These are phyloP conservation scores for Fusarium sublunatum DNA, from an alignment of 2,329 filamentous ascomycete genomes.

Conservation along the genomic window DNA sequence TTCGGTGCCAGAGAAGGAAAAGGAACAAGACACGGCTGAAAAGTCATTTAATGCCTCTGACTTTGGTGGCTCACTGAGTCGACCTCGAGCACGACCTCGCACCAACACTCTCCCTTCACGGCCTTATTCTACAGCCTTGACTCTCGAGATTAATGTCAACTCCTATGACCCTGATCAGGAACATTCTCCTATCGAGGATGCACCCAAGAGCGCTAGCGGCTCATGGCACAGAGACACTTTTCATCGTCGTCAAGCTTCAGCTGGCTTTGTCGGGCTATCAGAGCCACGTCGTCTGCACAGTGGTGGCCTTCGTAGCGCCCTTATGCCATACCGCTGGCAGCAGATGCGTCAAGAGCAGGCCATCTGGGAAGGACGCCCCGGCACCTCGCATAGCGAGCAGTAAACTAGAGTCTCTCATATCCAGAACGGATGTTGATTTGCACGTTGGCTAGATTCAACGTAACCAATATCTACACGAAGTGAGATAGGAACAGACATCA, in stretches of 20 bases:
- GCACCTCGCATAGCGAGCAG: constrained; percentile 44
- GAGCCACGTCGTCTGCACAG: constrained; percentile 43
- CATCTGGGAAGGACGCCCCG: constrained; percentile 39
- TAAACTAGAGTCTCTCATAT: constrained; percentile 8
- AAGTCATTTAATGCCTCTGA: constrained; percentile 29
- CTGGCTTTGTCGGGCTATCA: constrained; percentile 43
- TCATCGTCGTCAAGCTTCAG: constrained; percentile 43
- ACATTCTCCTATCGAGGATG: constrained; percentile 33
- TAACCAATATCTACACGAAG: constrained; percentile 1
- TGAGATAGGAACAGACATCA: constrained; percentile 5
- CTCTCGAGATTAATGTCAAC: constrained; percentile 39
- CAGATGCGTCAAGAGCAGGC: constrained; percentile 37
- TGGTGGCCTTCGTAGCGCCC: constrained; percentile 44
- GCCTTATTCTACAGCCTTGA: constrained; percentile 44
- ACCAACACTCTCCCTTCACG: constrained; percentile 41
- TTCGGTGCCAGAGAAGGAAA: constrained; percentile 27
- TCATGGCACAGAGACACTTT: constrained; percentile 13
- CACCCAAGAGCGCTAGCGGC: constrained; percentile 40
- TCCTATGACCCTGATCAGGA: constrained; percentile 33
- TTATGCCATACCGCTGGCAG: constrained; percentile 46
- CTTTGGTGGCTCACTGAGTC: constrained; percentile 25
- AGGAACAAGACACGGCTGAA: constrained; percentile 24
- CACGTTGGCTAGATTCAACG: constrained; percentile 4
- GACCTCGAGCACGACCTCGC: constrained; percentile 30
- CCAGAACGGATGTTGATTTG: constrained; percentile 1